Base-by-base conservation (phyloP, 176 grass and related monocot genomes). In the Musa beccarii region DNA sequence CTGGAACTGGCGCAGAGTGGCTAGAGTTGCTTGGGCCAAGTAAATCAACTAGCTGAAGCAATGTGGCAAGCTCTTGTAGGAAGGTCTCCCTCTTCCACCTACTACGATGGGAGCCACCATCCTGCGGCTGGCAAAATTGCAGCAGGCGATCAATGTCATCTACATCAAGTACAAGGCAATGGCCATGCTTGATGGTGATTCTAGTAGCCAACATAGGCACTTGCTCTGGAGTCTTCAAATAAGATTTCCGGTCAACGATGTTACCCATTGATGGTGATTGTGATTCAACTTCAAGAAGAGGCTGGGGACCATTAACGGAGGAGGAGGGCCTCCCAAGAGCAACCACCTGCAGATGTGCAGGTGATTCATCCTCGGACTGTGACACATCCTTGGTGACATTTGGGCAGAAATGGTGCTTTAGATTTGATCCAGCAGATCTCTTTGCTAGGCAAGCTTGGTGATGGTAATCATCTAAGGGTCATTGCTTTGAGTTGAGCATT, bases 381-480 rank as follows among this genome's bases (percentile, higher is more conserved):
- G 22, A 22, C 22, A 22, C 0, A 22, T 22, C 22, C 22, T 22
- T 22, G 0, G 22, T 22, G 22, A 22, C 22, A 22, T 22, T 22
- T 22, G 22, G 22, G 22, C 22, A 22, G 22, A 22, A 22, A 22
- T 22, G 88, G 81, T 96, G 88, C 81, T 88, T 90, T 43, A 86
- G 66, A 63, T 61, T 83, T 80, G 81, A 85, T 21, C 79, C 86
- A 69, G 63, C 73, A 64, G 83, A 85, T 74, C 81, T 96, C 77
- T 79, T 96, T 28, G 83, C 84, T 51, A 96, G 78, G 76, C 86
- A 89, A 81, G 88, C 86, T 82, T 91, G 86, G 63, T 96, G 92
- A 82, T 89, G 91, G 70, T 96, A 91, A 76, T 96, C 92, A 75
- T 96, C 92, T 69, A 96, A 2, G 92, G 86, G 26, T 96, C 88